phyloP scores from a whole-genome alignment of 225 moss, liverwort and hornwort species.

The Thuidium tamariscinum region DNA sequence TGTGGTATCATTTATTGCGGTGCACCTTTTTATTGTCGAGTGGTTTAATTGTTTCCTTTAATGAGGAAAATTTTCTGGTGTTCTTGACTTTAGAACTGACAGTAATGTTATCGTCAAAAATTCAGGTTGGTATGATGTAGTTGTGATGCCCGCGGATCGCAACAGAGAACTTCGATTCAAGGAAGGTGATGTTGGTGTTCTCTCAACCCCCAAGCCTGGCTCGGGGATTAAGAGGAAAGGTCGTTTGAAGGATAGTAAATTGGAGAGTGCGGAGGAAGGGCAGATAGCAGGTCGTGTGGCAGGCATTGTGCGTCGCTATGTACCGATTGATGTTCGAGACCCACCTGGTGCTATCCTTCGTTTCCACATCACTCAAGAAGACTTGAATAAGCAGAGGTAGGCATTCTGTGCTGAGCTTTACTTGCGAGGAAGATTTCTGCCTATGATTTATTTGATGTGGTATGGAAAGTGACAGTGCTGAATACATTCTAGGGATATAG shows the following conservation, averaged over 20 bases:
- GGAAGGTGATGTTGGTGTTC: slow-evolving; percentile 92
- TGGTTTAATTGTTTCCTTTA: not conserved
- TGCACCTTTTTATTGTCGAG: not conserved
- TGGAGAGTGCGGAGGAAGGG: slow-evolving; percentile 71
- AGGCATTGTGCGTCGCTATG: slow-evolving; percentile 82
- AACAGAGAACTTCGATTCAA: slow-evolving; percentile 76
- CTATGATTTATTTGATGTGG: not conserved
- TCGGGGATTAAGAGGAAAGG: slow-evolving; percentile 66
- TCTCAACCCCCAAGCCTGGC: slow-evolving; percentile 90
- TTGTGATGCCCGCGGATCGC: slow-evolving; percentile 70
- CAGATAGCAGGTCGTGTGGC: slow-evolving; percentile 65
- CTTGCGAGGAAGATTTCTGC: not conserved
- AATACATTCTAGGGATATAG: not conserved
- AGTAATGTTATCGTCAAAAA: not conserved
- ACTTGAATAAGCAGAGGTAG: slow-evolving; percentile 52
- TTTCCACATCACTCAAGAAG: slow-evolving; percentile 72
- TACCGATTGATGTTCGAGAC: slow-evolving; percentile 88
- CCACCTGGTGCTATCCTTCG: slow-evolving; percentile 83
- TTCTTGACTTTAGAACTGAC: not conserved
- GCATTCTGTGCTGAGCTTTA: not conserved
- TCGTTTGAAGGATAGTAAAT: slow-evolving; percentile 49
- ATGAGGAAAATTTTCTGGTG: not conserved
- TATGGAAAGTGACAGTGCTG: not conserved
- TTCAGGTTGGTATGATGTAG: slow-evolving; percentile 90
- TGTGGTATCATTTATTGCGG: not conserved